Evolutionary conservation across 192 early-diverging fungal genomes (phyloP).

Genomic region (Hyaloraphidium curvatum): DNA sequence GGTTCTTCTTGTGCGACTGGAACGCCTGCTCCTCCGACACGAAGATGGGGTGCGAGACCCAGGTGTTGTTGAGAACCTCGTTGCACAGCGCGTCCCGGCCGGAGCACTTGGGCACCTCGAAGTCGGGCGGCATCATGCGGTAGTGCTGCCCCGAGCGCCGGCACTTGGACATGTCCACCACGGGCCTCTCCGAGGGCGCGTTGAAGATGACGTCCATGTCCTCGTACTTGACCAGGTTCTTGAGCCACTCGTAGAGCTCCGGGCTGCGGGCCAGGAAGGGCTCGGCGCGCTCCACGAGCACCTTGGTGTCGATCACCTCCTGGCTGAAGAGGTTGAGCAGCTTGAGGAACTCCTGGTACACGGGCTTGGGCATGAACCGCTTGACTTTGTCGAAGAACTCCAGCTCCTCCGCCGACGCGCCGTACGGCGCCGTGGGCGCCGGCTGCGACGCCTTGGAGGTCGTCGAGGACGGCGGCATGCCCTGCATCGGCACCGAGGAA

Average conservation of each 20-base stretch:
- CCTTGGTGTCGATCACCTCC: slow-evolving; percentile 70
- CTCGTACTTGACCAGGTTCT: slow-evolving; percentile 64
- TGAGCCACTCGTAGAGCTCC: slow-evolving; percentile 91
- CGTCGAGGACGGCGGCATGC: too few relatives aligned
- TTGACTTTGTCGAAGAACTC: slow-evolving; percentile 89
- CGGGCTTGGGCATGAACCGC: slow-evolving; percentile 57
- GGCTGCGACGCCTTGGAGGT: too few relatives aligned
- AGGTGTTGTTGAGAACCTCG: slow-evolving; percentile 94
- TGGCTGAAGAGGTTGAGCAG: slow-evolving; percentile 85
- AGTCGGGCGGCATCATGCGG: slow-evolving; percentile 22
- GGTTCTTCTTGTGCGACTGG: slow-evolving; percentile 74
- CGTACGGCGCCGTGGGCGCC: too few relatives aligned
- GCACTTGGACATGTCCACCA: slow-evolving; percentile 39
- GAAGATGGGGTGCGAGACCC: slow-evolving; percentile 83
- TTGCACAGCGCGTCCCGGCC: slow-evolving; percentile 81
- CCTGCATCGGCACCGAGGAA: too few relatives aligned
- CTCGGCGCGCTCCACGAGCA: slow-evolving; percentile 65
- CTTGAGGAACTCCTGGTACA: slow-evolving; percentile 93
- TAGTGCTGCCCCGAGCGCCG: slow-evolving; percentile 37
- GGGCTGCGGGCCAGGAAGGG: slow-evolving; percentile 62
- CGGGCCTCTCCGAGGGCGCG: slow-evolving; percentile 31
- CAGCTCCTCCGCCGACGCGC: slow-evolving; percentile 42
- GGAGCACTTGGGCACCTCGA: slow-evolving; percentile 41
- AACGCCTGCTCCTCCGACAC: slow-evolving; percentile 80
- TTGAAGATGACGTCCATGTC: slow-evolving; percentile 51